Evolutionary conservation across 2,329 filamentous ascomycete genomes (phyloP).

Genomic region (Thielaviopsis punctulata): DNA sequence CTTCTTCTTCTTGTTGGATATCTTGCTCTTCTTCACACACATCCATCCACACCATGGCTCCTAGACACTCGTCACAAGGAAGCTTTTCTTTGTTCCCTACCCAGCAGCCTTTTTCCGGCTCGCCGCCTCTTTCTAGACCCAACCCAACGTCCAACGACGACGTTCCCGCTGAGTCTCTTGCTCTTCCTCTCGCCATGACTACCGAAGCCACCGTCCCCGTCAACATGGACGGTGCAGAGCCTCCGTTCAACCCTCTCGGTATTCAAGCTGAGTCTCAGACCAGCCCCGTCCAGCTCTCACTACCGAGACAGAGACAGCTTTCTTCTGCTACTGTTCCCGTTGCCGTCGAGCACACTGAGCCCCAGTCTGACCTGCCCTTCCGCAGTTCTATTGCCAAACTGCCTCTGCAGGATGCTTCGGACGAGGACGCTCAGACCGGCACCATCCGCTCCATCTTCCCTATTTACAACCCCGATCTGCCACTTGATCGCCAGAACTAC

Average conservation of each 20-base stretch:
- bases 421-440: slow-evolving; percentile 17
- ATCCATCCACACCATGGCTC: background rate
- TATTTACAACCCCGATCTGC: slow-evolving; percentile 49
- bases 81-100: slow-evolving; percentile 9
- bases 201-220: background rate
- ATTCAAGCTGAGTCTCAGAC: background rate
- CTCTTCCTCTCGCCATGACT: background rate
- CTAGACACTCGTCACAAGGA: slow-evolving; percentile 5
- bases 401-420: slow-evolving; percentile 24
- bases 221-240: background rate
- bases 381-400: slow-evolving; percentile 40
- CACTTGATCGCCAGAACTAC: slow-evolving; percentile 52
- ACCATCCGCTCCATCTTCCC: slow-evolving; percentile 59
- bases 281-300: background rate
- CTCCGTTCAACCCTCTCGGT: background rate
- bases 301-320: slow-evolving; percentile 18
- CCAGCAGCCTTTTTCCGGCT: background rate
- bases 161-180: background rate
- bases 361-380: slow-evolving; percentile 17
- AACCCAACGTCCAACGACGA: slow-evolving; percentile 3
- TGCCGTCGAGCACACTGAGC: background rate
- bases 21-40: background rate
- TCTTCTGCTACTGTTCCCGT: background rate
- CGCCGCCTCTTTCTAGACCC: slow-evolving; percentile 5
- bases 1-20: background rate